These are phyloP conservation scores for Firmiana major DNA, from an alignment of 345 rosid genomes.

Conservation along the genomic window DNA sequence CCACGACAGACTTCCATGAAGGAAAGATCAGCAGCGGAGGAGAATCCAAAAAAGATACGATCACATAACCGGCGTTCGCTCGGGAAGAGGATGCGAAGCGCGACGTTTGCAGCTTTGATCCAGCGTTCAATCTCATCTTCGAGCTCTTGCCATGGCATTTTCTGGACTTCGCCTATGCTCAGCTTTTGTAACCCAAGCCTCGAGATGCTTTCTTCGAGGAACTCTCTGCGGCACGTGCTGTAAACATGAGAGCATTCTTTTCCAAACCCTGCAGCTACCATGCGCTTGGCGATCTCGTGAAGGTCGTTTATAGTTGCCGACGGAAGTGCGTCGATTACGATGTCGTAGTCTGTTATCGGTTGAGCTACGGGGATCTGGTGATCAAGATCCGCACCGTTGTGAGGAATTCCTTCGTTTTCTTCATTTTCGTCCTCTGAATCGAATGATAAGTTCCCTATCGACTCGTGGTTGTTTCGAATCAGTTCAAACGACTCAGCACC, in stretches of 20 bases:
- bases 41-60: slow-evolving; percentile 68
- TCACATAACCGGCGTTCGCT: slow-evolving; percentile 93
- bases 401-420: slow-evolving; percentile 21
- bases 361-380: slow-evolving; percentile 71
- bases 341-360: slow-evolving; percentile 66
- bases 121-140: slow-evolving; percentile 86
- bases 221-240: slow-evolving; percentile 73
- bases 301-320: slow-evolving; percentile 72
- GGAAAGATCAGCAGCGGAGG: slow-evolving; percentile 65
- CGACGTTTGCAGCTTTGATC: slow-evolving; percentile 75
- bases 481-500: slow-evolving; percentile 62
- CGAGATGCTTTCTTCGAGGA: slow-evolving; percentile 73
- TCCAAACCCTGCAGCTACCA: slow-evolving; percentile 72
- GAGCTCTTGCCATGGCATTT: slow-evolving; percentile 70
- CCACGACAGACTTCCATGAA: slow-evolving; percentile 97
- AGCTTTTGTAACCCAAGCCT: slow-evolving; percentile 69
- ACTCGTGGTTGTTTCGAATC: slow-evolving; percentile 16
- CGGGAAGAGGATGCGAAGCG: slow-evolving; percentile 75
- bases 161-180: slow-evolving; percentile 79
- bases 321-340: slow-evolving; percentile 84
- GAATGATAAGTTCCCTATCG: slow-evolving; percentile 32
- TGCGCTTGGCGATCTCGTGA: slow-evolving; percentile 83
- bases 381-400: slow-evolving; percentile 31
- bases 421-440: slow-evolving; percentile 54
- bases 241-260: slow-evolving; percentile 78